Evolutionary conservation across 2,329 filamentous ascomycete species (phyloP).

Genomic region (Penicillium sp.): DNA sequence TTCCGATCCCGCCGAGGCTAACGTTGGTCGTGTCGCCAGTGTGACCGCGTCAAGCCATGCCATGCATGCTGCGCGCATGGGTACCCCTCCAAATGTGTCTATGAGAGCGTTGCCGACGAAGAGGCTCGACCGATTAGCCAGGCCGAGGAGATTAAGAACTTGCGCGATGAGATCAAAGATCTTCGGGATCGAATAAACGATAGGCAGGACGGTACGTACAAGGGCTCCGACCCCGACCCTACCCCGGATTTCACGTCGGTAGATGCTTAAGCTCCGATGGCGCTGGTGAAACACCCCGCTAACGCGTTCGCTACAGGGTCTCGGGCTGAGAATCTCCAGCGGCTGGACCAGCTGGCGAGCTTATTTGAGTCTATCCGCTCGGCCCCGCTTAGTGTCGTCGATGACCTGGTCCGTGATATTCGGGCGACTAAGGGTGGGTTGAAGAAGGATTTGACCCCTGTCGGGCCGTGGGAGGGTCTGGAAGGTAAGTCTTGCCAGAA

Average conservation of each 20-base stretch:
- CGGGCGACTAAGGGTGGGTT: conserved; percentile 26
- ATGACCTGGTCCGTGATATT: conserved; percentile 36
- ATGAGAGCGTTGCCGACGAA: conserved; percentile 39
- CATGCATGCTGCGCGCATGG: conserved; percentile 46
- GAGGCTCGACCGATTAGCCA: conserved; percentile 40
- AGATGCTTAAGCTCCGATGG: conserved; percentile 1
- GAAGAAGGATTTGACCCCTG: conserved; percentile 19
- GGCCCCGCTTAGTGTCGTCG: conserved; percentile 36
- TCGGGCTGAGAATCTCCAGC: conserved; percentile 25
- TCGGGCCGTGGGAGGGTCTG: conserved; percentile 29
- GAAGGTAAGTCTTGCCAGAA: conserved; percentile 25
- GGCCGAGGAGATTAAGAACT: conserved; percentile 41
- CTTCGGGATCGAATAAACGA: conserved; percentile 32
- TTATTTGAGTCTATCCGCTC: conserved; percentile 41
- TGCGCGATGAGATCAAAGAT: conserved; percentile 40
- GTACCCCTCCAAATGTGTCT: conserved; percentile 43
- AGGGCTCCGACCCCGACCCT: neutral
- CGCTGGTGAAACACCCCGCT: conserved; percentile 4
- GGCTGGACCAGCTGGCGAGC: conserved; percentile 35
- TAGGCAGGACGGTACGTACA: conserved; percentile 26
- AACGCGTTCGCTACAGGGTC: conserved; percentile 18
- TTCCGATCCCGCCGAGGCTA: conserved; percentile 14
- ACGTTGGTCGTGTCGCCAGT: conserved; percentile 29
- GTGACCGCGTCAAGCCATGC: conserved; percentile 44
- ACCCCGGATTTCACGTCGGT: neutral